Evolutionary conservation across 441 rosid genomes (phyloP), one percentile per base, ranked within the genome.

Genomic region (Mallotus repandus): DNA sequence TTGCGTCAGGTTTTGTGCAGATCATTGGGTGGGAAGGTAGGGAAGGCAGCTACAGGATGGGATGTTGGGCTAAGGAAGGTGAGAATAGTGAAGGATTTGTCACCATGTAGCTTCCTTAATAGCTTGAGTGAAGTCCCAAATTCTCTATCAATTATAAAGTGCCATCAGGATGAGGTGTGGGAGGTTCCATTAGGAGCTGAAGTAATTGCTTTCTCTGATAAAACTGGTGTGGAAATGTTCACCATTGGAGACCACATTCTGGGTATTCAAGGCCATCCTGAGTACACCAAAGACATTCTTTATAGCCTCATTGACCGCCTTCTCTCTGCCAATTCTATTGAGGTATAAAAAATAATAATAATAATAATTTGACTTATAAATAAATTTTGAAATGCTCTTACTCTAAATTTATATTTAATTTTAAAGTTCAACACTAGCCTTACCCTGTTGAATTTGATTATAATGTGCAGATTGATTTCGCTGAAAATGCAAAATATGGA

Each of bases 261-360:
- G 38, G 93, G 96, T 25, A 91, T 94, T 74, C 98, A 94, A 82
- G 97, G 97, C 2, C 96, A 94, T 74, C 97, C 95, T 0, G 98
- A 94, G 81, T 90, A 94, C 84, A 87, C 92, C 79, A 88, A 87
- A 64, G 98, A 88, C 76, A 91, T 91, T 67, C 82, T 94, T 16
- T 81, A 14, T 71, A 82, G 82, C 78, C 86, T 91, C 66, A 83
- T 91, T 0, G 97, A 91, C 59, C 95, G 96, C 62, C 88, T 89
- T 45, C 81, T 88, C 14, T 56, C 50, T 32, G 71, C 32, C 69
- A 82, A 85, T 71, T 76, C 71, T 63, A 82, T 91, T 7, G 71
- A 87, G 87, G 97, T 92, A 76, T 1, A 4, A 4, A 25, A 25
- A 25, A 25, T 0, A 25, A 25, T n/a, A n/a, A n/a, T n/a, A 25